A percentile compares a stretch with the other conserved stretches of the same genome.
These are phyloP conservation scores for Cercospora berteroae DNA, from an alignment of 2,329 filamentous ascomycete species.

Conservation along the genomic window DNA sequence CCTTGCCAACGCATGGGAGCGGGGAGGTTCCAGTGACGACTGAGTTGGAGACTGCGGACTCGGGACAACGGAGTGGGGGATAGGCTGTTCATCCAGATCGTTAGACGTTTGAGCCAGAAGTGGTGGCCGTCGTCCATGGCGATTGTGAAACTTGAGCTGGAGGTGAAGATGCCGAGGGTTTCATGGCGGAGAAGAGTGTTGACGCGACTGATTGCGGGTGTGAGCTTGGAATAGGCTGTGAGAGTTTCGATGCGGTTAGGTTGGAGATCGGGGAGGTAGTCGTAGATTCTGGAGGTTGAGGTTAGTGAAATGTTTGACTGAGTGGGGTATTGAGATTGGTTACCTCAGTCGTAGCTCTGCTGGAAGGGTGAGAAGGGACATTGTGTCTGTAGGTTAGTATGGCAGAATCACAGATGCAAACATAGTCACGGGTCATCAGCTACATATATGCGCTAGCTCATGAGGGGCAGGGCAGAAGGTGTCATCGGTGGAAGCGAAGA, in stretches of 20 bases:
- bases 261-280: constrained; percentile 24
- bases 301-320: background rate
- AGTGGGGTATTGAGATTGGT: background rate
- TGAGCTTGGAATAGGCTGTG: constrained; percentile 20
- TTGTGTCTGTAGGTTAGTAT: background rate
- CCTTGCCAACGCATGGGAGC: constrained; percentile 28
- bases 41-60: constrained; percentile 26
- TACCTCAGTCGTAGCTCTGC: constrained; percentile 22
- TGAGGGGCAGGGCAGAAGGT: constrained; percentile 10
- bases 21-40: constrained; percentile 27
- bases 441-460: background rate
- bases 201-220: constrained; percentile 28
- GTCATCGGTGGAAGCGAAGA: background rate
- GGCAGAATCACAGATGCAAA: background rate
- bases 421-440: background rate
- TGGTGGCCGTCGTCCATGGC: constrained; percentile 22
- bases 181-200: constrained; percentile 25
- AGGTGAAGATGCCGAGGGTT: constrained; percentile 27
- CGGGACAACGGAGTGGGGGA: constrained; percentile 15
- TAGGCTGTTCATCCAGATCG: constrained; percentile 22
- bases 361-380: constrained; percentile 22
- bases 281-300: constrained; percentile 19
- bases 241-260: constrained; percentile 17
- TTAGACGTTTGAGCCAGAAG: constrained; percentile 14
- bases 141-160: constrained; percentile 25